Evolutionary conservation across 345 rosid species (phyloP), one percentile per base, ranked within the genome.

Genomic region (Eutrema yunnanense): DNA sequence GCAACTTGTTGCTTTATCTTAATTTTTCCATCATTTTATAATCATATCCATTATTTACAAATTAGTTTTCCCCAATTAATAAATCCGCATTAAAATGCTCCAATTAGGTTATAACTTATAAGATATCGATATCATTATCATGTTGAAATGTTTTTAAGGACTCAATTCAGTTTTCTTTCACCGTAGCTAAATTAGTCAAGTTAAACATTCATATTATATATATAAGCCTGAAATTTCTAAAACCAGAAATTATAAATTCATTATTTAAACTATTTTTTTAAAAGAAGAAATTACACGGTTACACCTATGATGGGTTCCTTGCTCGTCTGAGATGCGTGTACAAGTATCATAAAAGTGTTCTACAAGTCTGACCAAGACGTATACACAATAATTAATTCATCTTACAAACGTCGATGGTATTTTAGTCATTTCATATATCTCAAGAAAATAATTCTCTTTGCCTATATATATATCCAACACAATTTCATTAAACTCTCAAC

Each of bases 301-400:
- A 63, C 19, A 63, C 32, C 3, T 10, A 49, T 30, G 30, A 50
- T 50, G 37, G 62, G 44, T 69, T 70, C 62, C 66, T 76, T 62
- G 43, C 36, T 76, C 62, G 6, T 22, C 38, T 57, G 6, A 46
- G 46, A 69, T 40, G 73, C 79, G 79, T 69, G 72, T 48, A 19
- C 52, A 41, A 73, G 59, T 56, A 48, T 30, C 44, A 40, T 54
- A 37, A n/a, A 62, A 69, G 75, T 42, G 65, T 62, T 69, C 74
- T 65, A 55, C 75, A 76, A 76, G 79, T 56, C 61, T 63, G 9
- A 49, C 75, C 71, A 55, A 75, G 48, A 60, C 54, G 29, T 70
- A 43, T 36, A 54, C 32, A 54, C 48, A 55, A 50, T 16, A 41
- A 56, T 37, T 26, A 40, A 44, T 29, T 11, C 50, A 53, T 38